Evolutionary conservation across 208 protist species (phyloP).

Genomic region (Trypanosoma mega): DNA sequence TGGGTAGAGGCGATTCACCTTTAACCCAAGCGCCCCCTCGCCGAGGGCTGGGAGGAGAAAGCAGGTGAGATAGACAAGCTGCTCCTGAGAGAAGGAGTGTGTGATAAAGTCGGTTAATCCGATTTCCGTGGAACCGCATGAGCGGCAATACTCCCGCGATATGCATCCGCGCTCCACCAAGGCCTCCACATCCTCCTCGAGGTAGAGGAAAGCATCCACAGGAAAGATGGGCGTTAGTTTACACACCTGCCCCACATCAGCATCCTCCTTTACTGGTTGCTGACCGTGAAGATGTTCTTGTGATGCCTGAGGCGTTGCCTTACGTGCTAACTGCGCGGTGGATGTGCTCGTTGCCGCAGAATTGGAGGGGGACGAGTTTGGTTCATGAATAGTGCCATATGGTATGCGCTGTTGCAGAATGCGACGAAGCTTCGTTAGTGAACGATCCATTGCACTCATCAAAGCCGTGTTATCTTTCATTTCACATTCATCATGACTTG

Average conservation of each 20-base stretch:
- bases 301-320: too few relatives aligned
- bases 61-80: slow-evolving; percentile 74
- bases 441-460: slow-evolving; percentile 51
- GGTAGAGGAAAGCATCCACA: slow-evolving; percentile 79
- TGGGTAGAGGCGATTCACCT: slow-evolving; percentile 1
- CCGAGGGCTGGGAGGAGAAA: slow-evolving; percentile 45
- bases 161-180: slow-evolving; percentile 43
- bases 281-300: too few relatives aligned
- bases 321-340: too few relatives aligned
- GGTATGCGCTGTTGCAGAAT: slow-evolving; percentile 45
- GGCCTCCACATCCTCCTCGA: slow-evolving; percentile 64
- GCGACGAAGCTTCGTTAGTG: slow-evolving; percentile 39
- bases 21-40: neutral
- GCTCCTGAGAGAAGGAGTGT: slow-evolving; percentile 81
- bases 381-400: slow-evolving; percentile 47
- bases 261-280: neutral
- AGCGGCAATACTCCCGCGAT: slow-evolving; percentile 62
- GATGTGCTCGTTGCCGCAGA: too few relatives aligned
- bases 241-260: slow-evolving; percentile 1
- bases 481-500: slow-evolving; percentile 30
- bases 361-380: slow-evolving; percentile 19
- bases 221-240: slow-evolving; percentile 61
- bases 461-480: slow-evolving; percentile 18
- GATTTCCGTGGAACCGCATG: slow-evolving; percentile 61
- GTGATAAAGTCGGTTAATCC: slow-evolving; percentile 72